Evolutionary conservation across 345 rosid species (phyloP), one percentile per base, ranked within the genome.

Genomic region (Cochlearia excelsa): DNA sequence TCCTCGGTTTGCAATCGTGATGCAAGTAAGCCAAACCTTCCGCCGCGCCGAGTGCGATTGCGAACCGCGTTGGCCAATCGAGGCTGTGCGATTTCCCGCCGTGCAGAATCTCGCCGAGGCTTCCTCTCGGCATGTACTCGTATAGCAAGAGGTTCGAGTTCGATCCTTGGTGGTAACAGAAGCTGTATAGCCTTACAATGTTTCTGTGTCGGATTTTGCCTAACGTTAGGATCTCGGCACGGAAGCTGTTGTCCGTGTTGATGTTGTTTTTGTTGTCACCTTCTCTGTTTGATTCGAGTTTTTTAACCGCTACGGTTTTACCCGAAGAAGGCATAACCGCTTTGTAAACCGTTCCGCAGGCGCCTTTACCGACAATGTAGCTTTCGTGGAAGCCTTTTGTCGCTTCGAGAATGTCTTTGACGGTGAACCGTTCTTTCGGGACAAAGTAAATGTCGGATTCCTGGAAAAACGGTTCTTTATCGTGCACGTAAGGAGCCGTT

Each of bases 11-110:
- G 78, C 99, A 94, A 26, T 84, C 97, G 57, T 94, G 93, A 66
- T 94, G 99, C 51, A 94, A 71, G 75, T 94, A 87, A 57, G 96
- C 83, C 59, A 94, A 96, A 48, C 99, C 99, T 63, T 94, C 88
- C 10, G 96, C 99, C 52, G 99, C 83, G 61, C 99, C 99, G 9
- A 94, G 83, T 42, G 96, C 99, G 33, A 94, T 81, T 34, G 59
- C 68, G 65, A 90, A 94, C 54, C 97, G 79, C 23, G 85, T 85
- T 6, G 79, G 72, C 99, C 97, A 94, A 44, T 94, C 87, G 70
- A 90, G 61, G 66, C 69, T 49, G 48, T 75, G 75, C 0, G 87
- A 70, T 41, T 74, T 59, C 26, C 77, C 65, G 4, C 93, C 84
- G 46, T 94, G 97, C 40, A 94, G 95, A 27, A 77, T 58, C 73